Conservation (phyloP, 257 asterid species). For the Solanum megistacrolobum region DNA sequence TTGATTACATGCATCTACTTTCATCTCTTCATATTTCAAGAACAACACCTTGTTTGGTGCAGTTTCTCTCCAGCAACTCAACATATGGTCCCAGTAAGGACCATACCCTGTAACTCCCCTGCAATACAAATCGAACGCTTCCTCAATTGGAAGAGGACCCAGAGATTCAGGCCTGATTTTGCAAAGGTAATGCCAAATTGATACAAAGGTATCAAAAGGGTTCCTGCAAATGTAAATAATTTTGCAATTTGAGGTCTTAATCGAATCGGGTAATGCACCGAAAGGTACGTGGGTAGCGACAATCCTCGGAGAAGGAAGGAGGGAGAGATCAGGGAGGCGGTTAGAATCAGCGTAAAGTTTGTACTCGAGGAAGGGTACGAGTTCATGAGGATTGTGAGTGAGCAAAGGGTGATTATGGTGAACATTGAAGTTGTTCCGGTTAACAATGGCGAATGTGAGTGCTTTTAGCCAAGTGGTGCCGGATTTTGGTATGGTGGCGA, state of each 20-base stretch:
- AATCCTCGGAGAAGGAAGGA: slow-evolving; percentile 21
- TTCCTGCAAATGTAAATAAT: slow-evolving; percentile 37
- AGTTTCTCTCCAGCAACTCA: slow-evolving; percentile 40
- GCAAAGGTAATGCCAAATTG: slow-evolving; percentile 18
- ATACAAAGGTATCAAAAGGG: slow-evolving; percentile 38
- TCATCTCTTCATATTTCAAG: slow-evolving; percentile 44
- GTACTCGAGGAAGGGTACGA: slow-evolving; percentile 38
- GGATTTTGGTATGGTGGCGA: slow-evolving; percentile 43
- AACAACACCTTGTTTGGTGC: slow-evolving; percentile 30
- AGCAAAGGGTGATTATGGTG: slow-evolving; percentile 24
- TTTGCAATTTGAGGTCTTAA: slow-evolving; percentile 11
- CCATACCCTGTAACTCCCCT: slow-evolving; percentile 31
- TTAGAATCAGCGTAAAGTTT: slow-evolving; percentile 7
- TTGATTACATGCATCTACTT: slow-evolving; percentile 1
- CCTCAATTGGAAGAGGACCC: slow-evolving; percentile 7
- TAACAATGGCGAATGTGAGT: slow-evolving; percentile 18
- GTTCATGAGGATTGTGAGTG: slow-evolving; percentile 38
- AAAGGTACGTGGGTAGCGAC: slow-evolving; percentile 36
- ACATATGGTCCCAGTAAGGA: slow-evolving; percentile 58
- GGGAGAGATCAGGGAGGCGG: slow-evolving; percentile 12
- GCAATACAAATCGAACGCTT: slow-evolving; percentile 20
- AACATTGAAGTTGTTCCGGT: slow-evolving; percentile 1
- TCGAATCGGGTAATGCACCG: slow-evolving; percentile 17
- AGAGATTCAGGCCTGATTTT: slow-evolving; percentile 10
- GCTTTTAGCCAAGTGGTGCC: slow-evolving; percentile 65